Conservation (phyloP, 1,284 basidiomycete species). For the Fomitopsis schrenkii region DNA sequence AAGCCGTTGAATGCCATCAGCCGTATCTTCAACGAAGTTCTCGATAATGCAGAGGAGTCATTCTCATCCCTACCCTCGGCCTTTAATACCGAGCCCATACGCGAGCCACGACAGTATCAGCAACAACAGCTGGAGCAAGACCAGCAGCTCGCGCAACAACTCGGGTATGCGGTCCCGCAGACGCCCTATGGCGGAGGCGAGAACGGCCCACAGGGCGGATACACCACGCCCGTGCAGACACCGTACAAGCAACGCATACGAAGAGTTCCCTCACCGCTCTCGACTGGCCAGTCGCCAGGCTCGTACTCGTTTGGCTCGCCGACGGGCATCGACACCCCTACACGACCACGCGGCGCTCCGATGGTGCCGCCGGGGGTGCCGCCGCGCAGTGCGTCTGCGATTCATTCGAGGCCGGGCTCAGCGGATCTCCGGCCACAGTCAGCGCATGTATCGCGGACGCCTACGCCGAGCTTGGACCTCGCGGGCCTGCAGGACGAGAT, state of each 20-base stretch:
- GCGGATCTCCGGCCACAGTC: conserved; percentile 13
- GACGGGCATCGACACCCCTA: conserved; percentile 44
- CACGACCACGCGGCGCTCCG: conserved; percentile 26
- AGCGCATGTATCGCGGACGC: conserved; percentile 54
- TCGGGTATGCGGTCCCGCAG: conserved; percentile 29
- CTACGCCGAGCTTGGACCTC: conserved; percentile 68
- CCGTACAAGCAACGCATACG: conserved; percentile 73
- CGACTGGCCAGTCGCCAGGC: conserved; percentile 24
- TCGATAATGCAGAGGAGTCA: conserved; percentile 48
- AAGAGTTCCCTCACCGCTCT: conserved; percentile 32
- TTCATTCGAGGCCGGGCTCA: conserved; percentile 41
- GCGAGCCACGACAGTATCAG: conserved; percentile 33
- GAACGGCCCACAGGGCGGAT: conserved; percentile 18
- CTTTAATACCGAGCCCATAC: conserved; percentile 56
- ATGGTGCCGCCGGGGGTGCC: conserved; percentile 35
- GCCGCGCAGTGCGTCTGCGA: conserved; percentile 29
- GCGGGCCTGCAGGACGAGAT: conserved; percentile 75
- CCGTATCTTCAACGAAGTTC: conserved; percentile 77
- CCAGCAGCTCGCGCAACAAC: conserved; percentile 12
- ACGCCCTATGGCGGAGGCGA: conserved; percentile 33
- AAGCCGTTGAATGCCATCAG: conserved; percentile 86
- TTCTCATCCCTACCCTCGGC: conserved; percentile 52
- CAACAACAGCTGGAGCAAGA: conserved; percentile 19
- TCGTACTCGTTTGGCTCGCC: conserved; percentile 27
- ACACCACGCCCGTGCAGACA: conserved; percentile 48